Evolutionary conservation across 139 green algal species (phyloP).

Genomic region (Chlorella vulgaris): DNA sequence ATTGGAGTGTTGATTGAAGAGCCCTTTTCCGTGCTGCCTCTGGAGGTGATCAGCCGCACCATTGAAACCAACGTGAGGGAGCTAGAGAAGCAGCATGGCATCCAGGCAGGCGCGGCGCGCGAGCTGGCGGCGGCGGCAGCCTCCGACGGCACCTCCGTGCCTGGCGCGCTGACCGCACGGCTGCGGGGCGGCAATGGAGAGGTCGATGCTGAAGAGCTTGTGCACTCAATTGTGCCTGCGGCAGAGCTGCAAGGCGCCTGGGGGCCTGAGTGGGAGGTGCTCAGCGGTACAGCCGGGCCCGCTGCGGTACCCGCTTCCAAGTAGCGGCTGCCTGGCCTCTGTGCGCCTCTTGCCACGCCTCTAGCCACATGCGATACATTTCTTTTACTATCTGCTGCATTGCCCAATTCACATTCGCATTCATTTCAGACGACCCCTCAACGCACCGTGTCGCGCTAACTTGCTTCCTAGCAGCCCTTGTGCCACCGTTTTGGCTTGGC

Average conservation of each 20-base stretch:
- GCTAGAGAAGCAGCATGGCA: conserved; percentile 27
- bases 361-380: no score
- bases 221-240: not conserved
- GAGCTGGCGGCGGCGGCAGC: not conserved
- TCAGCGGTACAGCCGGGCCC: not conserved
- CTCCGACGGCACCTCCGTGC: not conserved
- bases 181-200: not conserved
- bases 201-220: not conserved
- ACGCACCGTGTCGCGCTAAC: no score
- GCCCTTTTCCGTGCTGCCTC: conserved; percentile 56
- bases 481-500: no score
- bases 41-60: conserved; percentile 35
- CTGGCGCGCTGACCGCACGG: not conserved
- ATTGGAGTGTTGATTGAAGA: conserved; percentile 32
- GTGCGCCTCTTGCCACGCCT: no score
- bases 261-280: not conserved
- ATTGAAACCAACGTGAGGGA: conserved; percentile 36
- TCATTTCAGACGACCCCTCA: no score
- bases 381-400: no score
- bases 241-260: not conserved
- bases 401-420: no score
- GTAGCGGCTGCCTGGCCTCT: not conserved
- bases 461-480: no score
- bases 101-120: not conserved
- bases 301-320: not conserved